Conservation (phyloP, 768 basidiomycete genomes). For the Rhizopogon vulgaris region DNA sequence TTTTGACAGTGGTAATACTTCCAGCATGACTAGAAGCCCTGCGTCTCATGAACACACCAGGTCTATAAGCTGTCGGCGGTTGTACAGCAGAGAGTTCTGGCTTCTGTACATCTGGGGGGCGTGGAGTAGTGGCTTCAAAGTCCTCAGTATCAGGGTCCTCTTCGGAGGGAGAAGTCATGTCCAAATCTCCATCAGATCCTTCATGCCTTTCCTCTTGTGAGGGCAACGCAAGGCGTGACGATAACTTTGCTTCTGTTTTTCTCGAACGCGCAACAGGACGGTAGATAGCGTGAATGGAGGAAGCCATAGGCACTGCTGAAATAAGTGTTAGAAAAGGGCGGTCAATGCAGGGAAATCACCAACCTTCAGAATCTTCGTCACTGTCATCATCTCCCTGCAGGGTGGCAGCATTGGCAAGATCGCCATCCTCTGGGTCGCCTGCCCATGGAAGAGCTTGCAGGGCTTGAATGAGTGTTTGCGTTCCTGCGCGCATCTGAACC, state of each 20-base stretch:
- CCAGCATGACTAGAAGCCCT: slow-evolving; percentile 37
- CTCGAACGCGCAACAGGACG: slow-evolving; percentile 70
- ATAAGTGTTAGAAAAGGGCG: slow-evolving; percentile 3
- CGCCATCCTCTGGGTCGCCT: slow-evolving; percentile 65
- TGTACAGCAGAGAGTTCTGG: not conserved
- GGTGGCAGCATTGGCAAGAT: slow-evolving; percentile 36
- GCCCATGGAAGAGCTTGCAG: slow-evolving; percentile 81
- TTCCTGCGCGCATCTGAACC: slow-evolving; percentile 75
- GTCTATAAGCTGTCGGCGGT: slow-evolving; percentile 7
- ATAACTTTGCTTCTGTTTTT: slow-evolving; percentile 27
- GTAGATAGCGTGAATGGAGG: slow-evolving; percentile 85
- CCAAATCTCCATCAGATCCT: slow-evolving; percentile 25
- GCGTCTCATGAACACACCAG: slow-evolving; percentile 16
- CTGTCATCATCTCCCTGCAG: slow-evolving; percentile 48
- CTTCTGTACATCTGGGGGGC: slow-evolving; percentile 21
- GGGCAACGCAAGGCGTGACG: slow-evolving; percentile 8
- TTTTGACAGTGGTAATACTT: slow-evolving; percentile 68
- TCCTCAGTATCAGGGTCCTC: slow-evolving; percentile 52
- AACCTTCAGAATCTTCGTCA: slow-evolving; percentile 45
- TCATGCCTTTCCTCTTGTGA: slow-evolving; percentile 24
- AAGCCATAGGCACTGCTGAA: slow-evolving; percentile 48
- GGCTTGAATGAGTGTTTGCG: slow-evolving; percentile 85
- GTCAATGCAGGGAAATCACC: slow-evolving; percentile 26
- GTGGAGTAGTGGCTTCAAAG: slow-evolving; percentile 50
- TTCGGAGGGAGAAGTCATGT: slow-evolving; percentile 33